phyloP scores from a whole-genome alignment of 2,329 filamentous ascomycete species.

The Ramularia endophylla region DNA sequence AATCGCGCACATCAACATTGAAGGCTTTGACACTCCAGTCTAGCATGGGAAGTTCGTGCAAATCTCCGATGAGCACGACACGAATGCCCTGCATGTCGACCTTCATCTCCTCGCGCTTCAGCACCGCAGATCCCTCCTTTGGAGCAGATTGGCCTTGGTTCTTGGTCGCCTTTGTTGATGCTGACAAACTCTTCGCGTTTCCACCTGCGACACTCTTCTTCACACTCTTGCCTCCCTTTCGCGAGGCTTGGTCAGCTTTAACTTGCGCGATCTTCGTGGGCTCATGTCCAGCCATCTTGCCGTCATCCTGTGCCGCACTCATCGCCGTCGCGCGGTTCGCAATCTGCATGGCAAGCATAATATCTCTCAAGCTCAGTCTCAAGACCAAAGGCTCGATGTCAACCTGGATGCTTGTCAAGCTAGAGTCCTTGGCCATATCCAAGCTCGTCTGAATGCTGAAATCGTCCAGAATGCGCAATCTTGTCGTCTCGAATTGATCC shows the following conservation, averaged over 20 bases:
- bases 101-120: constrained; percentile 74
- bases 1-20: constrained; percentile 76
- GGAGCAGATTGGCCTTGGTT: constrained; percentile 40
- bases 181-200: neutral
- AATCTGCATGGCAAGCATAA: constrained; percentile 88
- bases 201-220: constrained; percentile 40
- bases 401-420: constrained; percentile 71
- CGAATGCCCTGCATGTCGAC: constrained; percentile 82
- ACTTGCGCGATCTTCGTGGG: constrained; percentile 51
- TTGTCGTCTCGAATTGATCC: constrained; percentile 90
- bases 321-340: constrained; percentile 85
- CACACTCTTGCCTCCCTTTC: constrained; percentile 35
- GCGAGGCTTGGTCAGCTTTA: constrained; percentile 33
- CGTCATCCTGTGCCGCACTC: constrained; percentile 48
- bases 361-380: constrained; percentile 85
- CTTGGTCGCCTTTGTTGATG: constrained; percentile 35
- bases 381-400: constrained; percentile 89
- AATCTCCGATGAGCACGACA: constrained; percentile 87
- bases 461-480: constrained; percentile 89
- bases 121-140: constrained; percentile 43
- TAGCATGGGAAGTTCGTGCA: constrained; percentile 90
- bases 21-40: constrained; percentile 93
- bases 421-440: constrained; percentile 61
- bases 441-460: constrained; percentile 89
- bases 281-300: constrained; percentile 47